Conservation (phyloP, 495 filamentous ascomycete genomes). For the Tuber brumale region DNA sequence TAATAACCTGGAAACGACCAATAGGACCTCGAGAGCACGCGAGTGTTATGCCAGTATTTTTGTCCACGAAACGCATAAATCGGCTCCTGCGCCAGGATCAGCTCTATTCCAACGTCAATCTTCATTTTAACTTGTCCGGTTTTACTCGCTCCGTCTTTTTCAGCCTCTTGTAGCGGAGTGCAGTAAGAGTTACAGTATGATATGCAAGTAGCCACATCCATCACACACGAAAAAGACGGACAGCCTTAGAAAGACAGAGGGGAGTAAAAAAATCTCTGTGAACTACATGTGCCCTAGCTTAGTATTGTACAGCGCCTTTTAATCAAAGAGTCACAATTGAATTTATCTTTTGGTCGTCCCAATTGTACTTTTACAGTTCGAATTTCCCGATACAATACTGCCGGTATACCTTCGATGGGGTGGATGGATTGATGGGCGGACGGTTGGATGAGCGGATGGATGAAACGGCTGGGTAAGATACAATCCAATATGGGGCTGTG, state of each 20-base stretch:
- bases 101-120: conserved; percentile 39
- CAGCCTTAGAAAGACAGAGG: not conserved
- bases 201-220: not conserved
- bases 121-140: not conserved
- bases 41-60: conserved; percentile 23
- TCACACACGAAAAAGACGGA: not conserved
- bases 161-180: not conserved
- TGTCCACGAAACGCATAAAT: conserved; percentile 32
- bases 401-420: not conserved
- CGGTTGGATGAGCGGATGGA: not conserved
- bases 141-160: not conserved
- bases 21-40: conserved; percentile 13
- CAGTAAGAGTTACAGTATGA: not conserved
- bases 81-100: conserved; percentile 33
- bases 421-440: not conserved
- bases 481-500: not conserved
- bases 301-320: not conserved
- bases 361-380: not conserved
- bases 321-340: not conserved
- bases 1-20: not conserved
- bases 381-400: not conserved
- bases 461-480: not conserved
- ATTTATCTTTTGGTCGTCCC: not conserved
- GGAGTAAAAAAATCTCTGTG: not conserved
- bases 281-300: not conserved